Percentiles rank a stretch among this genome's conserved stretches.
Evolutionary conservation across 768 basidiomycete species (phyloP).

Genomic region (Mycena olivaceomarginata): DNA sequence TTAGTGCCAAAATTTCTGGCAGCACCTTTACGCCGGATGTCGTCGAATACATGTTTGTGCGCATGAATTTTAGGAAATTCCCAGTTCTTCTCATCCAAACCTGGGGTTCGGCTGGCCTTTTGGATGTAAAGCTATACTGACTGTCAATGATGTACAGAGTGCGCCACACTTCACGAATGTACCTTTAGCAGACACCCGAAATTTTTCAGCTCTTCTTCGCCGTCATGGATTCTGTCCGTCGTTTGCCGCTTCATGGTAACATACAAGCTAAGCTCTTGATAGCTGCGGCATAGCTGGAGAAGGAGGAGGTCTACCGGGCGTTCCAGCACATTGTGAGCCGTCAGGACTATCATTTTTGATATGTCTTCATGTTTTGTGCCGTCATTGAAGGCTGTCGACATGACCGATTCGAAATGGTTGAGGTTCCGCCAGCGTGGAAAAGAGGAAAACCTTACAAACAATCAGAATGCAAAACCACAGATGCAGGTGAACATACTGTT

Average conservation of each 20-base stretch:
- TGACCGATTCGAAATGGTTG: slow-evolving; percentile 12
- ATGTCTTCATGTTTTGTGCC: slow-evolving; percentile 60
- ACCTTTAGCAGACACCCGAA: background rate
- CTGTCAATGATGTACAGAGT: background rate
- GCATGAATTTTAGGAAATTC: background rate
- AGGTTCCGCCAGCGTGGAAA: background rate
- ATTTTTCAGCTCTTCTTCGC: background rate
- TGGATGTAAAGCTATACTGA: background rate
- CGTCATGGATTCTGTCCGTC: background rate
- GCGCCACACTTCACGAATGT: background rate
- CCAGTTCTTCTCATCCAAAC: background rate
- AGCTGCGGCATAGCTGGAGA: background rate
- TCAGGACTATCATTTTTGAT: slow-evolving; percentile 42
- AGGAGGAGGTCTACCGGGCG: background rate
- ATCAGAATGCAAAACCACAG: background rate
- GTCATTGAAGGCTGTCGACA: slow-evolving; percentile 55
- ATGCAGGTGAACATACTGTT: background rate
- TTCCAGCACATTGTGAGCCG: background rate
- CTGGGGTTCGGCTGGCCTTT: background rate
- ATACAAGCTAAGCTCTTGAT: background rate
- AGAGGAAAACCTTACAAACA: background rate
- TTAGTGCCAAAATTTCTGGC: background rate
- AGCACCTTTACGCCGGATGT: background rate
- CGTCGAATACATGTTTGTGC: background rate
- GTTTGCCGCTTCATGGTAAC: background rate